Base-by-base conservation (phyloP, 2,329 filamentous ascomycete species). In the Cladorrhinum sp. region DNA sequence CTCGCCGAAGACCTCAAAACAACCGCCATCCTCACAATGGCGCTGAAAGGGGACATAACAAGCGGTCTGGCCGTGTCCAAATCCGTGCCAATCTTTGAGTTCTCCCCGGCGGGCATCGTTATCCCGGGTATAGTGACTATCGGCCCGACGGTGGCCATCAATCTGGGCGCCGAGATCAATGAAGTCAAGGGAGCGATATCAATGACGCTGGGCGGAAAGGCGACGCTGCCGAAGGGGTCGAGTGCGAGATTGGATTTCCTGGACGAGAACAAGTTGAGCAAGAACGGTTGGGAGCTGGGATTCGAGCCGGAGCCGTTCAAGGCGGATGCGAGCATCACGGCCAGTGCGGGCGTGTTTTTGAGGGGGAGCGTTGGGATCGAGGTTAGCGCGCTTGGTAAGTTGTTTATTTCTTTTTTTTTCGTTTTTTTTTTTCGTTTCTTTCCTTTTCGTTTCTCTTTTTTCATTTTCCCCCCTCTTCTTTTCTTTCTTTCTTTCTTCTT, bases 41-140 rank as follows among this genome's bases (percentile, higher is more conserved):
- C n/a, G 7, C 21, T 61, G 9, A 48, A 57, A 14, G 59, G 56
- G 7, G 48, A 18, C 23, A 16, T 64, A 48, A 33, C 53, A 8
- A 48, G 28, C 1, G 49, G 53, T 18, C 48, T 59, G 16, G 52
- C 57, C 2, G 30, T 55, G 36, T 30, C 57, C 4, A 42, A 49
- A 39, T 55, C 30, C 33, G 30, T 64, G 1, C 18, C 49, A 16
- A 48, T 64, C 28, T 64, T 64, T 33, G 50, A 57, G 49, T 33
- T 49, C 14, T 46, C 57, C 14, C 62, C 57, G 3, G 59, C 23
- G 4, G 62, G 62, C 1, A 48, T 64, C 4, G 28, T 49, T 10
- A 64, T 64, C 28, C 62, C 62, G 1, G 62, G 59, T 3, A 33
- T 64, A 46, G 8, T 64, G 53, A 62, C 53, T n/a, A 52, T 64